A percentile compares a stretch with the other conserved stretches of the same genome.
These are phyloP conservation scores for Ceraceosorus guamensis DNA, from an alignment of 1,284 basidiomycete genomes.

Conservation along the genomic window DNA sequence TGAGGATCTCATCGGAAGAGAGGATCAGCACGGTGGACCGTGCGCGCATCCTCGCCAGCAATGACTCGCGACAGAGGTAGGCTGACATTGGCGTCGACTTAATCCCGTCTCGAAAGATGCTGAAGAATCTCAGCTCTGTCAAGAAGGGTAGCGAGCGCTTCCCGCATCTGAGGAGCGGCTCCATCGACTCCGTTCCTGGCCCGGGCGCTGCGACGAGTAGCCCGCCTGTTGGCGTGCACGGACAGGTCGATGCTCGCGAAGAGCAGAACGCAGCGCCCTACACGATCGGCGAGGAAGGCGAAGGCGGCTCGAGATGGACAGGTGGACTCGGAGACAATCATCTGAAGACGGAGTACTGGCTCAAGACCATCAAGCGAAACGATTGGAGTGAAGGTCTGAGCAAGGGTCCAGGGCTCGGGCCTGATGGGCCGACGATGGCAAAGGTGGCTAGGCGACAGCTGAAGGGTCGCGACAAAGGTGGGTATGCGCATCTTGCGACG, in stretches of 20 bases:
- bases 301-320: neutral
- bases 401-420: slow-evolving; percentile 27
- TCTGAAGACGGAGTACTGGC: slow-evolving; percentile 23
- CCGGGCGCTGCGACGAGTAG: slow-evolving; percentile 2
- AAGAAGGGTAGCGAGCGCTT: slow-evolving; percentile 20
- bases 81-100: neutral
- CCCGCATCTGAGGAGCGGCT: slow-evolving; percentile 13
- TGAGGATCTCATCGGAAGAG: neutral
- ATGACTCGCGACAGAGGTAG: neutral
- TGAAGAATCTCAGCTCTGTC: slow-evolving; percentile 20
- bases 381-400: slow-evolving; percentile 23
- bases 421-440: slow-evolving; percentile 30
- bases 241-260: slow-evolving; percentile 20
- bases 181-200: slow-evolving; percentile 15
- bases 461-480: slow-evolving; percentile 22
- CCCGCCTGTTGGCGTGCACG: neutral
- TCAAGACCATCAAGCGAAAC: slow-evolving; percentile 17
- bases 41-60: neutral
- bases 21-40: neutral
- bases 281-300: slow-evolving; percentile 7
- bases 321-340: slow-evolving; percentile 1
- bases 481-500: neutral
- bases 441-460: slow-evolving; percentile 29
- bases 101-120: no score
- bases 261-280: slow-evolving; percentile 16